Percentiles rank a stretch among this genome's conserved stretches.
These are phyloP conservation scores for Parmelia sp. DNA, from an alignment of 495 filamentous ascomycete species.

Conservation along the genomic window DNA sequence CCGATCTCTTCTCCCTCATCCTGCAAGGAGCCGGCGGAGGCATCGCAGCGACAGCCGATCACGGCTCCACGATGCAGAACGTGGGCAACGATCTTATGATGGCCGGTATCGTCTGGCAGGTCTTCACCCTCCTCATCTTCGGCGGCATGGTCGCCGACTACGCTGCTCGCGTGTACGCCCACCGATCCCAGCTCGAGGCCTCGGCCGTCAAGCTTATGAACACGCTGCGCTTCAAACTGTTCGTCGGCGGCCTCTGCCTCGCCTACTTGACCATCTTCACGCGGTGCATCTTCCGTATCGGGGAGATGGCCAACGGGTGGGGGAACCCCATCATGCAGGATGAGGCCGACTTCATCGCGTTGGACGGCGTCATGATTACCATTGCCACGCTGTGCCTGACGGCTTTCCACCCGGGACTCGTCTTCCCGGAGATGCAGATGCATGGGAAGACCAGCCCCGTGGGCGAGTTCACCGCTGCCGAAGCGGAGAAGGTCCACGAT, in stretches of 20 bases:
- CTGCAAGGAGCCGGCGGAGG: constrained; percentile 61
- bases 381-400: constrained; percentile 43
- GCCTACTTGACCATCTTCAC: constrained; percentile 58
- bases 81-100: constrained; percentile 62
- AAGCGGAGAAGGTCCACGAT: constrained; percentile 6
- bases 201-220: constrained; percentile 32
- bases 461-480: constrained; percentile 10
- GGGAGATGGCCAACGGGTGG: constrained; percentile 67
- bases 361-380: constrained; percentile 52
- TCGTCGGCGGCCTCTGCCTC: constrained; percentile 45
- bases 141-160: constrained; percentile 27
- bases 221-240: constrained; percentile 43
- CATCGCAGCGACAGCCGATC: constrained; percentile 40
- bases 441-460: constrained; percentile 13
- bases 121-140: constrained; percentile 55
- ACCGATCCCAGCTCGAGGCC: constrained; percentile 17
- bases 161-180: constrained; percentile 13
- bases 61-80: constrained; percentile 29
- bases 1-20: constrained; percentile 56
- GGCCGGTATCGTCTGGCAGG: constrained; percentile 65
- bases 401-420: constrained; percentile 44
- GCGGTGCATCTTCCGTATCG: constrained; percentile 63
- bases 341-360: constrained; percentile 55
- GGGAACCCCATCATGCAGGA: constrained; percentile 61
- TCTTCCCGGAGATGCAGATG: constrained; percentile 39